These are phyloP conservation scores for Diaporthe sp. DNA, from an alignment of 2,329 filamentous ascomycete species.

Conservation along the genomic window DNA sequence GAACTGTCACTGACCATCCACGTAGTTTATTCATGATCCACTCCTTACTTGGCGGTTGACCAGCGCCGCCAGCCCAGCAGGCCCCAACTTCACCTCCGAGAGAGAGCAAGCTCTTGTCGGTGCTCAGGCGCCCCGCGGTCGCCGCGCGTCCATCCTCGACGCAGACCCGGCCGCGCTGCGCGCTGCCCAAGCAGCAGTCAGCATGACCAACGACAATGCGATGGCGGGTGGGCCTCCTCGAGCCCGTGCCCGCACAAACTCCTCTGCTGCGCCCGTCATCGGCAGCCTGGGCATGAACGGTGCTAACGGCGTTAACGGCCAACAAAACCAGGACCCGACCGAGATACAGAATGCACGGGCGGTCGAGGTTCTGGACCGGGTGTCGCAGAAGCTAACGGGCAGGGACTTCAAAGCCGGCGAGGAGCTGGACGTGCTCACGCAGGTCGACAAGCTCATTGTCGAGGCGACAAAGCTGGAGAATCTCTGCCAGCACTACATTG, in stretches of 20 bases:
- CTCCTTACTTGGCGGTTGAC: slow-evolving; percentile 95
- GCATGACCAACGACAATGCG: slow-evolving; percentile 47
- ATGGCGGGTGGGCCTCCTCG: slow-evolving; percentile 63
- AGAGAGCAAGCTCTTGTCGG: slow-evolving; percentile 68
- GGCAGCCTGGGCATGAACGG: slow-evolving; percentile 52
- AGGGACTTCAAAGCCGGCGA: slow-evolving; percentile 90
- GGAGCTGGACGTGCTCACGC: slow-evolving; percentile 86
- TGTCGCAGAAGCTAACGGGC: slow-evolving; percentile 96
- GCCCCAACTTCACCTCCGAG: slow-evolving; percentile 77
- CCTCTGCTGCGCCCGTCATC: slow-evolving; percentile 57
- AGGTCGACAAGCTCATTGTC: slow-evolving; percentile 94
- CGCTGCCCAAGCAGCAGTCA: slow-evolving; percentile 56
- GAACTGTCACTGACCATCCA: slow-evolving; percentile 44
- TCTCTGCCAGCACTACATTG: slow-evolving; percentile 98
- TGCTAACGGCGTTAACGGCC: slow-evolving; percentile 53
- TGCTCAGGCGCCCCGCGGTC: slow-evolving; percentile 64
- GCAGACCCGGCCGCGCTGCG: slow-evolving; percentile 72
- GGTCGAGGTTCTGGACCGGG: slow-evolving; percentile 89
- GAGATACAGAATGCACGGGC: slow-evolving; percentile 96
- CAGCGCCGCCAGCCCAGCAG: slow-evolving; percentile 72
- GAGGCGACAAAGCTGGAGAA: slow-evolving; percentile 98
- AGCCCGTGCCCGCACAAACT: slow-evolving; percentile 72
- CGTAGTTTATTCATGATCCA: slow-evolving; percentile 98
- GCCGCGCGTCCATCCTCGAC: slow-evolving; percentile 80
- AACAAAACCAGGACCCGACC: slow-evolving; percentile 58